These are phyloP conservation scores for Fonsecaea nubica DNA, from an alignment of 2,329 filamentous ascomycete genomes.

Conservation along the genomic window DNA sequence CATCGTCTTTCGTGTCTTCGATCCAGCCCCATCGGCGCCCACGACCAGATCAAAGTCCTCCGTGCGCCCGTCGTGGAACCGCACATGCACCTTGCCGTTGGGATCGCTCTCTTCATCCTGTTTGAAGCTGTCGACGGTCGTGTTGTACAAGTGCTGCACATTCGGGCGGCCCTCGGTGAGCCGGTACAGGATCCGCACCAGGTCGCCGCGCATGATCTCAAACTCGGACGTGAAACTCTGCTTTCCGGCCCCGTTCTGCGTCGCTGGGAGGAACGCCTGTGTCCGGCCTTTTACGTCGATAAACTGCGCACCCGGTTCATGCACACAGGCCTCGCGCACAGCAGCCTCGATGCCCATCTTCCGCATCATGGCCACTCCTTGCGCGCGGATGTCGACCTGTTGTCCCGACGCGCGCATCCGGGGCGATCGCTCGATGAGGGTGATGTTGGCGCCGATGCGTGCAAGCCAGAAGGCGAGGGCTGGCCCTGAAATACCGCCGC, in stretches of 20 bases:
- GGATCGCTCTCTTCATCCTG: constrained; percentile 42
- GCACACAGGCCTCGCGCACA: constrained; percentile 49
- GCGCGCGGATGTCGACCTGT: constrained; percentile 62
- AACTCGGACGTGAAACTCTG: constrained; percentile 61
- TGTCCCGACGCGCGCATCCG: constrained; percentile 57
- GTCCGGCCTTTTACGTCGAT: constrained; percentile 51
- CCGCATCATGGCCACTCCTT: constrained; percentile 59
- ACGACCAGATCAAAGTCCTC: constrained; percentile 60
- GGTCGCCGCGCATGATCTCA: constrained; percentile 66
- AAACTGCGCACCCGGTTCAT: constrained; percentile 58
- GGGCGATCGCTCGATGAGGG: constrained; percentile 52
- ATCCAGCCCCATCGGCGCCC: constrained; percentile 63
- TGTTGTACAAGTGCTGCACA: constrained; percentile 48
- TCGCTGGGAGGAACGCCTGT: constrained; percentile 52
- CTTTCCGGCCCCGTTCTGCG: constrained; percentile 46
- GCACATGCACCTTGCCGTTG: constrained; percentile 45
- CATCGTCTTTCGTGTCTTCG: constrained; percentile 55
- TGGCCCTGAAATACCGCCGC: constrained; percentile 50
- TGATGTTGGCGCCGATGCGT: constrained; percentile 48
- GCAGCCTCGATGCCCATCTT: constrained; percentile 60
- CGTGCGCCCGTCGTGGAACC: constrained; percentile 53
- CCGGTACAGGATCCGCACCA: constrained; percentile 60
- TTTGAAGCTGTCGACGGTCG: constrained; percentile 42
- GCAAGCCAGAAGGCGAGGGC: constrained; percentile 60
- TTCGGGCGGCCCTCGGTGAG: constrained; percentile 20